These are phyloP conservation scores for Atkinsonella texensis DNA, from an alignment of 2,329 filamentous ascomycete genomes.

Conservation along the genomic window DNA sequence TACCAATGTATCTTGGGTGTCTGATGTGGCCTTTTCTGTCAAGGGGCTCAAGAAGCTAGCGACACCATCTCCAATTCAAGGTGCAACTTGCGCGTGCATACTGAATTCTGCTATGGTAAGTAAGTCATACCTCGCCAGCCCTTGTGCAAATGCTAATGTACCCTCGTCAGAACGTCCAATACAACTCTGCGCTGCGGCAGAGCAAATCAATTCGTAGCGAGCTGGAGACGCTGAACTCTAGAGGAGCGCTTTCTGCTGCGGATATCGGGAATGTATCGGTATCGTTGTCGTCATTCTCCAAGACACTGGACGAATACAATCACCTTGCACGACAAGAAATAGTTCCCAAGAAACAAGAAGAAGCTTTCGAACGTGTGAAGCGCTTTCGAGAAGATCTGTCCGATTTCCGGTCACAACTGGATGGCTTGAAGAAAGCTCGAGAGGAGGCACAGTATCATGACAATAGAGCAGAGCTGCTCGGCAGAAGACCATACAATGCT, in stretches of 20 bases:
- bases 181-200: constrained; percentile 78
- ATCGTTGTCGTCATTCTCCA: constrained; percentile 67
- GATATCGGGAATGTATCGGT: constrained; percentile 60
- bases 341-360: constrained; percentile 81
- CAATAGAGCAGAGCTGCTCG: constrained; percentile 72
- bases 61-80: too few species aligned
- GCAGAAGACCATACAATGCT: constrained; percentile 66
- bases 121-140: too few species aligned
- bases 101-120: too few species aligned
- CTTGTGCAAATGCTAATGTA: too few species aligned
- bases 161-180: constrained; percentile 56
- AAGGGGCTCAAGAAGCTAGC: too few species aligned
- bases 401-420: constrained; percentile 68
- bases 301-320: constrained; percentile 88
- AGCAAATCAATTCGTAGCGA: constrained; percentile 69
- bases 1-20: too few species aligned
- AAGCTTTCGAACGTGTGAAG: constrained; percentile 74
- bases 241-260: constrained; percentile 46
- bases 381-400: constrained; percentile 74
- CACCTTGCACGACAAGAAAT: constrained; percentile 77
- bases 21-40: too few species aligned
- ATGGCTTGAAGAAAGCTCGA: constrained; percentile 60
- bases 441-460: constrained; percentile 58
- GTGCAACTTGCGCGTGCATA: too few species aligned
- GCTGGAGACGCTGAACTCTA: constrained; percentile 56